Evolutionary conservation across 2,329 filamentous ascomycete genomes (phyloP), one percentile per base, ranked within the genome.

Genomic region (Talaromyces sp.): DNA sequence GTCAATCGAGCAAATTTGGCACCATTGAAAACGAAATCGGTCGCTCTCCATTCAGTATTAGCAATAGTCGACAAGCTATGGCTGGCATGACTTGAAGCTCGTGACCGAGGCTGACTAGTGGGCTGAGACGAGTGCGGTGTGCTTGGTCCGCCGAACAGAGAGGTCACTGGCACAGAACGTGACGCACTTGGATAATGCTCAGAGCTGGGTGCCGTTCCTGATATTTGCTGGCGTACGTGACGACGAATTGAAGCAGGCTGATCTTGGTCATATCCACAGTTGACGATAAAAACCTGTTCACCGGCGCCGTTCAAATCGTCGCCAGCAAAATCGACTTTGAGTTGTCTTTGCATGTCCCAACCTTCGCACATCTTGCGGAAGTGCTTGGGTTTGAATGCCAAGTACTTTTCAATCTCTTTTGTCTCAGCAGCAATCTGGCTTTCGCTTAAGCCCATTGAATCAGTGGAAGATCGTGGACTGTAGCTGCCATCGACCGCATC

Each of bases 291-390:
- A 42, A 96, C 79, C 16, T 82, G 83, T 75, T 97, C 93, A 21
- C 92, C 92, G 28, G 87, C 88, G 56, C 87, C 85, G 61, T 85
- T 80, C n/a, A 86, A 85, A 75, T 95, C 90, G 67, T 93, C 91
- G 21, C 86, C 87, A 44, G 89, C 89, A 76, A 97, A 98, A 72
- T 99, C 95, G 2, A 96, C 91, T 69, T 95, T 89, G 2, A 98
- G 79, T 65, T 81, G 87, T 64, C 92, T 86, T 60, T 87, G 87
- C 93, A 98, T 98, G 70, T 98, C 91, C 93, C 95, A 98, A 2
- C 90, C 89, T 63, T 89, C 80, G 70, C 90, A 98, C 1, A 86
- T 81, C 69, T 87, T 88, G 23, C 88, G 86, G 73, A 96, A 96
- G 68, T 96, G 86, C 44, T 86, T 84, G 3, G 93, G 93, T 67